A percentile compares a stretch with the other conserved stretches of the same genome.
These are phyloP conservation scores for Diaporthe sp. DNA, from an alignment of 2,329 filamentous ascomycete genomes.

Conservation along the genomic window DNA sequence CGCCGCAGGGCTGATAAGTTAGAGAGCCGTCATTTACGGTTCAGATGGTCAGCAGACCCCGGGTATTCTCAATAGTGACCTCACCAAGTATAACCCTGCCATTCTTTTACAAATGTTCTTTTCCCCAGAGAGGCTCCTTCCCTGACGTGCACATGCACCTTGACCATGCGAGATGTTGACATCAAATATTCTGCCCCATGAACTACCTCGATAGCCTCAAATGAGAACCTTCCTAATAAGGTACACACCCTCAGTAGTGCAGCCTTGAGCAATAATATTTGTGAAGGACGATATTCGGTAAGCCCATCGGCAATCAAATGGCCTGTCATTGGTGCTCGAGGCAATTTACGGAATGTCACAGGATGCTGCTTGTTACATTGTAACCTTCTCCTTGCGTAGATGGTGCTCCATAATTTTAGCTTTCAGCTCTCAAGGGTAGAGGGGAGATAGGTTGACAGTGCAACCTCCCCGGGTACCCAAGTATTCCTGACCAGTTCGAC, in stretches of 20 bases:
- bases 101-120: too few species aligned
- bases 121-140: too few species aligned
- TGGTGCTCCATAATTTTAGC: too few species aligned
- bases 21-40: too few species aligned
- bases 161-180: too few species aligned
- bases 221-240: background rate
- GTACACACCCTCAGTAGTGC: background rate
- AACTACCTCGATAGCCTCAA: background rate
- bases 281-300: background rate
- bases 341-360: background rate
- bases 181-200: too few species aligned
- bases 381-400: background rate
- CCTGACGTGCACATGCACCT: too few species aligned
- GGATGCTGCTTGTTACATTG: background rate
- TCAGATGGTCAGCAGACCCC: too few species aligned
- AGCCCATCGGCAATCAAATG: background rate
- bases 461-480: background rate
- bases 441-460: background rate
- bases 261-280: background rate
- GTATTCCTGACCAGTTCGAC: background rate
- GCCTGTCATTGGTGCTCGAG: background rate
- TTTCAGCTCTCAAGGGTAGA: background rate
- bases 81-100: too few species aligned
- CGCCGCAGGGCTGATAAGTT: too few species aligned
- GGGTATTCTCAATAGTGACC: too few species aligned